A percentile compares a stretch with the other conserved stretches of the same genome.
Evolutionary conservation across 768 basidiomycete genomes (phyloP).

Genomic region (Tephrocybe sp.): DNA sequence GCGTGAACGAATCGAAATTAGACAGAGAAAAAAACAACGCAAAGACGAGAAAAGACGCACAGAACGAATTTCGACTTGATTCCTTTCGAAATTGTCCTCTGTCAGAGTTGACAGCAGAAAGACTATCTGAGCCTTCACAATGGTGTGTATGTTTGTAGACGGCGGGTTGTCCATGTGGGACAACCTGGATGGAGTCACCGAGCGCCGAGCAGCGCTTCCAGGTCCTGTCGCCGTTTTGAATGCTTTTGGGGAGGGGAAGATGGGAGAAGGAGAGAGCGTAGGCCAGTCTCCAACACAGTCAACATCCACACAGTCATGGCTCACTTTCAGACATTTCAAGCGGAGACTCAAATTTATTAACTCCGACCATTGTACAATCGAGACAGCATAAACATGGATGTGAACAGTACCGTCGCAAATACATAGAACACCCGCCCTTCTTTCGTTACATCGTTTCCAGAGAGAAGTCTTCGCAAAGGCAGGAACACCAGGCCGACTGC

Average conservation of each 20-base stretch:
- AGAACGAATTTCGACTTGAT: constrained; percentile 92
- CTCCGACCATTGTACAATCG: constrained; percentile 37
- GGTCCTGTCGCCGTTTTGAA: constrained; percentile 73
- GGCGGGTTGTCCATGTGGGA: constrained; percentile 87
- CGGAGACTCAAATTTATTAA: constrained; percentile 30
- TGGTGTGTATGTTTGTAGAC: constrained; percentile 85
- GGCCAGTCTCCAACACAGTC: constrained; percentile 44
- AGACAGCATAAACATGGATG: constrained; percentile 36
- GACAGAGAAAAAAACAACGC: constrained; percentile 11
- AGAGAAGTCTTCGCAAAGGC: constrained; percentile 75
- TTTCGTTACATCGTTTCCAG: constrained; percentile 56
- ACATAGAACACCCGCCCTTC: constrained; percentile 91
- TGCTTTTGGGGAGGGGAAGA: constrained; percentile 37
- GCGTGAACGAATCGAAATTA: constrained; percentile 17
- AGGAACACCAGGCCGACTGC: constrained; percentile 83
- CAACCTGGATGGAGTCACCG: constrained; percentile 78
- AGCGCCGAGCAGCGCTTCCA: constrained; percentile 69
- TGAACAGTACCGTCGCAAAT: constrained; percentile 61
- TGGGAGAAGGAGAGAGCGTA: constrained; percentile 33
- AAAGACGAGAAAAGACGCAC: constrained; percentile 49
- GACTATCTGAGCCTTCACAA: constrained; percentile 96
- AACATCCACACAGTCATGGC: constrained; percentile 39
- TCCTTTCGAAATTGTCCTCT: constrained; percentile 95
- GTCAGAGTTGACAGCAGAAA: constrained; percentile 95
- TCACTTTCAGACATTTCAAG: constrained; percentile 25